These are phyloP conservation scores for Exophiala sp. DNA, from an alignment of 2,329 filamentous ascomycete species.

Conservation along the genomic window DNA sequence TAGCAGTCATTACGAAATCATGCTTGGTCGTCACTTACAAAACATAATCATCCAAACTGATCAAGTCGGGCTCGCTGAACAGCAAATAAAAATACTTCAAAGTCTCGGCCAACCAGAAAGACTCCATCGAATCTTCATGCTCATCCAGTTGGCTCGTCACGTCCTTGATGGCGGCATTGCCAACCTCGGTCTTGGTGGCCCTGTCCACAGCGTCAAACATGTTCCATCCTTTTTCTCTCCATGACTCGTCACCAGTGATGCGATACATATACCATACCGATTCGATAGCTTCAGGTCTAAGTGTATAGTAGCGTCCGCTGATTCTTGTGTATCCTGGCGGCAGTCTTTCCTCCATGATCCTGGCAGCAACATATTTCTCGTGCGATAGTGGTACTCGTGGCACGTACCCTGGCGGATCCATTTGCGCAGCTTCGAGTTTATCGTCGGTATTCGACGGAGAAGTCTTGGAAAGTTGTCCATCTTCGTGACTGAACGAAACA, in stretches of 20 bases:
- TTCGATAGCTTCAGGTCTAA: slow-evolving; percentile 72
- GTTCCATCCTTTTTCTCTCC: slow-evolving; percentile 67
- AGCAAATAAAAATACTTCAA: slow-evolving; percentile 49
- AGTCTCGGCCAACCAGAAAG: slow-evolving; percentile 63
- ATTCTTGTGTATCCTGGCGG: slow-evolving; percentile 43
- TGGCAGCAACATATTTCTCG: slow-evolving; percentile 38
- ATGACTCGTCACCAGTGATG: slow-evolving; percentile 63
- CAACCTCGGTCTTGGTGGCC: slow-evolving; percentile 59
- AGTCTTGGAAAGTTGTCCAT: neutral
- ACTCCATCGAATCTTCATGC: slow-evolving; percentile 65
- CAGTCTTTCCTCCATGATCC: slow-evolving; percentile 43
- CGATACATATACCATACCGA: slow-evolving; percentile 76
- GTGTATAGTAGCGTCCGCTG: slow-evolving; percentile 37
- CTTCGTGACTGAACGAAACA: slow-evolving; percentile 26
- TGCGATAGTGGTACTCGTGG: slow-evolving; percentile 34
- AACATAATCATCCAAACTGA: slow-evolving; percentile 47
- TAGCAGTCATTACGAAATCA: slow-evolving; percentile 10
- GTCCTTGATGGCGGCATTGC: slow-evolving; percentile 64
- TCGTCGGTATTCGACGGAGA: neutral
- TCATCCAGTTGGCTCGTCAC: slow-evolving; percentile 52
- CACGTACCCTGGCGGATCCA: slow-evolving; percentile 11
- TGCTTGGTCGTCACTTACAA: slow-evolving; percentile 35
- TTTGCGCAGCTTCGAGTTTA: slow-evolving; percentile 4
- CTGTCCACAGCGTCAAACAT: slow-evolving; percentile 67
- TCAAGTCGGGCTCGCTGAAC: slow-evolving; percentile 42